phyloP scores from a whole-genome alignment of 495 filamentous ascomycete species.

The Immersiella caudata region DNA sequence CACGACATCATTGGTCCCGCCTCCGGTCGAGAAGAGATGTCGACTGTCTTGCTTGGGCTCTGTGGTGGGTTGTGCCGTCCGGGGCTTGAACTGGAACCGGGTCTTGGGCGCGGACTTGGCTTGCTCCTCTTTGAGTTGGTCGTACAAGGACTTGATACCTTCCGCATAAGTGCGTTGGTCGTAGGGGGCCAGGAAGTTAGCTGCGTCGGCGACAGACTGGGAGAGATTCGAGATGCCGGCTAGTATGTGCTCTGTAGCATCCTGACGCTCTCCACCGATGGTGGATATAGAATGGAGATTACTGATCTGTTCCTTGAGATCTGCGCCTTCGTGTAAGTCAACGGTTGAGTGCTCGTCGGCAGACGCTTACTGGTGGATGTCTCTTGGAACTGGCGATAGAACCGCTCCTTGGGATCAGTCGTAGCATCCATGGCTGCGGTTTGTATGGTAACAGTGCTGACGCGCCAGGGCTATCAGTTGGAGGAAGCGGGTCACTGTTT shows the following conservation, averaged over 20 bases:
- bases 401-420: constrained; percentile 63
- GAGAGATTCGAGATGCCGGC: constrained; percentile 47
- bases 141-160: constrained; percentile 46
- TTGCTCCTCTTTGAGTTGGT: constrained; percentile 46
- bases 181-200: constrained; percentile 48
- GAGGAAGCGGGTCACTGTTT: too few species aligned
- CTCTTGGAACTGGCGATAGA: constrained; percentile 78
- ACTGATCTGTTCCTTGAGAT: constrained; percentile 46
- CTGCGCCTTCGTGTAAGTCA: constrained; percentile 29
- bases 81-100: constrained; percentile 52
- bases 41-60: constrained; percentile 18
- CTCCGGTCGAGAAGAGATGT: not conserved
- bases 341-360: not conserved
- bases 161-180: constrained; percentile 49
- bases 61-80: constrained; percentile 25
- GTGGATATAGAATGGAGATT: constrained; percentile 38
- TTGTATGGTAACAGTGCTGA: not conserved
- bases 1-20: not conserved
- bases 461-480: not conserved
- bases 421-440: not conserved
- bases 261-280: constrained; percentile 49
- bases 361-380: constrained; percentile 62
- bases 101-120: constrained; percentile 46
- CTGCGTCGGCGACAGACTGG: constrained; percentile 48
- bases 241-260: constrained; percentile 49